Conservation (phyloP, 306 rosid species). For the Malus orientalis region DNA sequence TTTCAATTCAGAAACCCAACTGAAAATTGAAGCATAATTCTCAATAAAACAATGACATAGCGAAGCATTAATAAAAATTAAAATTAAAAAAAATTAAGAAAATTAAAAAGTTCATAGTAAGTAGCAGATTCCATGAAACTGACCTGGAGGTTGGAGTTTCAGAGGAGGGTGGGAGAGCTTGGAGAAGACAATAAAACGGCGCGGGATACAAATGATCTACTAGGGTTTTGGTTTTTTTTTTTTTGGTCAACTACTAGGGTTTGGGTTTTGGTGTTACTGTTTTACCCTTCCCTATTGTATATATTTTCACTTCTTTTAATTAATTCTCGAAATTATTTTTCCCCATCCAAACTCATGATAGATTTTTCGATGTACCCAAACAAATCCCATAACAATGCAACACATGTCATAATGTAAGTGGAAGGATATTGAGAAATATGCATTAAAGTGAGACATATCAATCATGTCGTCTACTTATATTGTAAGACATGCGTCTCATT, state of each 20-base stretch:
- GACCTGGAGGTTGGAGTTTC: neutral
- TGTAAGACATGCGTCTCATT: rapidly evolving
- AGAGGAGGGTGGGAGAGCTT: neutral
- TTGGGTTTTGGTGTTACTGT: neutral
- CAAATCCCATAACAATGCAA: no score
- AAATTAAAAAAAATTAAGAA: no score
- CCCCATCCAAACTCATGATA: no score
- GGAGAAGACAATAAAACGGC: neutral
- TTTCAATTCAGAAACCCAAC: neutral
- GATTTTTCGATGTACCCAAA: no score
- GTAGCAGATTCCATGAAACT: neutral
- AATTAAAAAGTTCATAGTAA: neutral
- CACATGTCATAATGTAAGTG: no score
- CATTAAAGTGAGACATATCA: no score
- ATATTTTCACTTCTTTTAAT: neutral
- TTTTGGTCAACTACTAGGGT: neutral
- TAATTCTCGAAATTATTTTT: no score
- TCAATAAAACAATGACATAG: neutral
- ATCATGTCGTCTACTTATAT: no score
- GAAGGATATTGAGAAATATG: no score
- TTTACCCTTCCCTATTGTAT: neutral
- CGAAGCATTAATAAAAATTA: neutral
- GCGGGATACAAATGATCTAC: neutral
- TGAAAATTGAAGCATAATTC: neutral
- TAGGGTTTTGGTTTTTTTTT: neutral